Conservation (phyloP, 192 early-diverging fungal species). For the Coemansia asiatica region DNA sequence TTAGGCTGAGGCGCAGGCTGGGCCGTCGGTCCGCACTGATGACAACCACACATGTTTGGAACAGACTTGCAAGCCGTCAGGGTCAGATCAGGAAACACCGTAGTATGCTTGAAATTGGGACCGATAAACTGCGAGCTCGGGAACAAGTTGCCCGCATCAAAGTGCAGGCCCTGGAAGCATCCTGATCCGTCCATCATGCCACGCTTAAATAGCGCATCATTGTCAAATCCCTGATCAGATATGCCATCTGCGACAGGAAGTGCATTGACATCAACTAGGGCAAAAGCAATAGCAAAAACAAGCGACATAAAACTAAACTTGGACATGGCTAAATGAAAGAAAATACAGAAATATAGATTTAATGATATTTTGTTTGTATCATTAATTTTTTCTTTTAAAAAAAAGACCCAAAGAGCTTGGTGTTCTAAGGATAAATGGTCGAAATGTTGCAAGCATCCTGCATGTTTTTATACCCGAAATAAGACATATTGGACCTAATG, state of each 20-base stretch:
- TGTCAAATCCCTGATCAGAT: not conserved
- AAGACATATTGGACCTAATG: too few relatives aligned
- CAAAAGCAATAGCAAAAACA: slow-evolving; percentile 14
- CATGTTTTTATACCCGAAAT: slow-evolving; percentile 2
- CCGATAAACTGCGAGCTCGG: slow-evolving; percentile 13
- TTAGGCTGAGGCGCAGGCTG: slow-evolving; percentile 6
- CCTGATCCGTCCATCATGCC: not conserved
- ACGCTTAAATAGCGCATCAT: slow-evolving; percentile 8
- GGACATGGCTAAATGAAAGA: slow-evolving; percentile 18
- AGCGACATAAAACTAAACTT: slow-evolving; percentile 19
- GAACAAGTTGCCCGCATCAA: not conserved
- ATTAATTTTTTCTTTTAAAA: not conserved
- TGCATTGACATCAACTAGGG: slow-evolving; percentile 1
- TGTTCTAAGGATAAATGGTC: slow-evolving; percentile 3
- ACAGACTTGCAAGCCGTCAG: not conserved
- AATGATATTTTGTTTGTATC: too few relatives aligned
- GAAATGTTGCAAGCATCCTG: not conserved
- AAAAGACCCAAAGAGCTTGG: slow-evolving; percentile 6
- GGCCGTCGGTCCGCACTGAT: not conserved
- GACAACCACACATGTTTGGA: not conserved
- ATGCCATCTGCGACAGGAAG: slow-evolving; percentile 6
- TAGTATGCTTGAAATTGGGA: slow-evolving; percentile 1
- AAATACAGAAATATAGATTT: too few relatives aligned
- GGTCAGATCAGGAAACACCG: not conserved
- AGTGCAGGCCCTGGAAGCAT: not conserved